These are phyloP conservation scores for Fusarium miscanthi DNA, from an alignment of 2,329 filamentous ascomycete species.

Conservation along the genomic window DNA sequence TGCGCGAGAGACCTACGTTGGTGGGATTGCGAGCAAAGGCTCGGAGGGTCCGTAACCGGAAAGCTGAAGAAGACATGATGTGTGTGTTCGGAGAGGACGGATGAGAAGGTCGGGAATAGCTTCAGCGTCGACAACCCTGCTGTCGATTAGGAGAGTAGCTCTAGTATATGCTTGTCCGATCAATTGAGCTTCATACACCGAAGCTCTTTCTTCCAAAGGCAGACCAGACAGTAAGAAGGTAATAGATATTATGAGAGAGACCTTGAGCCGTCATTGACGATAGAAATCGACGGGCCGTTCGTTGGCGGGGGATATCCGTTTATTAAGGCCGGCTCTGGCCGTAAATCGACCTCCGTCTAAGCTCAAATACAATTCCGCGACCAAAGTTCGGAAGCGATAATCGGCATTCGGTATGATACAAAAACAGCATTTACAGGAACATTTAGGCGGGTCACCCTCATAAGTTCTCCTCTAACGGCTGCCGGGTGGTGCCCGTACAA, in stretches of 20 bases:
- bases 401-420: slow-evolving; percentile 39
- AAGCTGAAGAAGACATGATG: slow-evolving; percentile 62
- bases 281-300: slow-evolving; percentile 34
- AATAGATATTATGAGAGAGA: slow-evolving; percentile 8
- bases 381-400: slow-evolving; percentile 39
- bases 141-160: slow-evolving; percentile 18
- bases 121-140: slow-evolving; percentile 17
- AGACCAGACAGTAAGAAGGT: neutral
- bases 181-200: slow-evolving; percentile 25
- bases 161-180: slow-evolving; percentile 5
- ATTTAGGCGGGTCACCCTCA: neutral
- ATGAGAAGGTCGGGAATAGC: slow-evolving; percentile 4
- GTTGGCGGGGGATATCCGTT: slow-evolving; percentile 40
- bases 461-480: slow-evolving; percentile 16
- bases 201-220: neutral
- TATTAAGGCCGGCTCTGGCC: slow-evolving; percentile 40
- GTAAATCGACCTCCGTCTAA: slow-evolving; percentile 26
- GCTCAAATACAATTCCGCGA: slow-evolving; percentile 16
- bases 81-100: slow-evolving; percentile 10
- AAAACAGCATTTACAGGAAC: neutral
- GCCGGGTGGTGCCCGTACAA: slow-evolving; percentile 9
- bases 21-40: slow-evolving; percentile 65
- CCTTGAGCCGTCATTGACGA: slow-evolving; percentile 29
- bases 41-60: slow-evolving; percentile 63
- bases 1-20: slow-evolving; percentile 57